Evolutionary conservation across 1,284 basidiomycete genomes (phyloP).

Genomic region (Meripilus lineatus): DNA sequence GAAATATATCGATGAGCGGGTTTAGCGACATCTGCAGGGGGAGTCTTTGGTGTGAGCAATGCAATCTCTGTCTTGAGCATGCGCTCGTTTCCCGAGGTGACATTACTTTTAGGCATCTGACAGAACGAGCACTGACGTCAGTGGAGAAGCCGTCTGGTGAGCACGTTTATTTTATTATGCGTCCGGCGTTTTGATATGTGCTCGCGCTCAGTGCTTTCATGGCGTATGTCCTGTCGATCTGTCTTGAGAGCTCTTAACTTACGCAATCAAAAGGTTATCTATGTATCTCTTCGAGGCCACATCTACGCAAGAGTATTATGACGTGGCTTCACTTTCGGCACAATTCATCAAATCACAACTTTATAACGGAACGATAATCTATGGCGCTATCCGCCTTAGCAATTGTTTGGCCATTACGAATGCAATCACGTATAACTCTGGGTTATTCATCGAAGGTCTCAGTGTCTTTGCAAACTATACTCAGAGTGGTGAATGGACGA

Average conservation of each 20-base stretch:
- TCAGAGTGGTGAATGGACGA: neutral
- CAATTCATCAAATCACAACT: slow-evolving; percentile 5
- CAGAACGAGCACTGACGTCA: neutral
- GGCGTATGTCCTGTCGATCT: slow-evolving; percentile 1
- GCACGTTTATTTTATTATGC: neutral
- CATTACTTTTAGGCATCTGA: neutral
- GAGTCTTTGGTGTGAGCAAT: slow-evolving; percentile 7
- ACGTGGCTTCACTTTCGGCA: slow-evolving; percentile 6
- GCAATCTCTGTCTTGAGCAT: neutral
- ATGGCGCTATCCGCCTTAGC: slow-evolving; percentile 1
- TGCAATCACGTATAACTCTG: slow-evolving; percentile 1
- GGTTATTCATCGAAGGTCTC: slow-evolving; percentile 8
- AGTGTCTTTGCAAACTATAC: slow-evolving; percentile 8
- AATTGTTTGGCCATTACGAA: neutral
- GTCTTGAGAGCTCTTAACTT: neutral
- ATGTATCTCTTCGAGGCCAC: slow-evolving; percentile 8
- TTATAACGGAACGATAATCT: slow-evolving; percentile 4
- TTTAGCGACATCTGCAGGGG: too few relatives aligned
- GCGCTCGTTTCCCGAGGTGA: neutral
- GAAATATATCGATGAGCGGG: neutral
- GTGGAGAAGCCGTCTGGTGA: neutral
- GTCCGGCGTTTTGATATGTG: neutral
- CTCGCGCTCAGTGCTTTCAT: neutral
- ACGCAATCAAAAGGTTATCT: slow-evolving; percentile 3
- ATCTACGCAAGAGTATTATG: neutral